Percentiles rank a stretch among this genome's conserved stretches.
Evolutionary conservation across 2,329 filamentous ascomycete genomes (phyloP).

Genomic region (Colletotrichum magnum): DNA sequence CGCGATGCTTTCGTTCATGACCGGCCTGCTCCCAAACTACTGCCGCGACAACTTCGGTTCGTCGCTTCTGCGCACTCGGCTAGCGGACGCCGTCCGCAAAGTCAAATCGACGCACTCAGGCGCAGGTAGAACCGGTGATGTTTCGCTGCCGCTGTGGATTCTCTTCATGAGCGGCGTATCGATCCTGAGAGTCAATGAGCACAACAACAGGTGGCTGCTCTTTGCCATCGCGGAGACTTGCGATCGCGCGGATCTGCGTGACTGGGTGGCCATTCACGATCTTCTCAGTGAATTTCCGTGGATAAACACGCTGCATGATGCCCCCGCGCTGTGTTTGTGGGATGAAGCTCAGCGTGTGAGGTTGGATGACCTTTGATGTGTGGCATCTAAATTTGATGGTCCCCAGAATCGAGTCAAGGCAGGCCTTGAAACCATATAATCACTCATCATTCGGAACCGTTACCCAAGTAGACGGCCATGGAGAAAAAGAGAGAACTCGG

Average conservation of each 20-base stretch:
- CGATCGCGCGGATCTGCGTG: neutral
- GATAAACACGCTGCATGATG: constrained; percentile 9
- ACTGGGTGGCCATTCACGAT: neutral
- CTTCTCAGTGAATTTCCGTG: constrained; percentile 5
- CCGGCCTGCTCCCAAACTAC: constrained; percentile 11
- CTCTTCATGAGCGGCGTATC: constrained; percentile 11
- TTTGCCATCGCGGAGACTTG: neutral
- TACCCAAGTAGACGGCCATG: no score
- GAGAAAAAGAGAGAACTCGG: no score
- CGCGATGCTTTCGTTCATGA: constrained; percentile 13
- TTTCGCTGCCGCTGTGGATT: neutral
- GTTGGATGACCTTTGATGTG: neutral
- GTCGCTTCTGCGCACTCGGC: constrained; percentile 3
- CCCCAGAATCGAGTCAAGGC: neutral
- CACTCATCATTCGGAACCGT: no score
- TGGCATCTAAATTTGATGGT: no score
- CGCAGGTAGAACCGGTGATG: neutral
- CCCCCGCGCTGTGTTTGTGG: constrained; percentile 3
- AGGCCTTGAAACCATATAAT: no score
- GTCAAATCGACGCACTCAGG: neutral
- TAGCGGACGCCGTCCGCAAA: neutral
- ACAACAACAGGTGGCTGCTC: constrained; percentile 12
- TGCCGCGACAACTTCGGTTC: constrained; percentile 13
- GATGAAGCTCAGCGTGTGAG: neutral
- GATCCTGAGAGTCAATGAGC: neutral